A percentile compares a stretch with the other conserved stretches of the same genome.
Evolutionary conservation across 139 green algal species (phyloP).

Genomic region (Chlorella ohadii): DNA sequence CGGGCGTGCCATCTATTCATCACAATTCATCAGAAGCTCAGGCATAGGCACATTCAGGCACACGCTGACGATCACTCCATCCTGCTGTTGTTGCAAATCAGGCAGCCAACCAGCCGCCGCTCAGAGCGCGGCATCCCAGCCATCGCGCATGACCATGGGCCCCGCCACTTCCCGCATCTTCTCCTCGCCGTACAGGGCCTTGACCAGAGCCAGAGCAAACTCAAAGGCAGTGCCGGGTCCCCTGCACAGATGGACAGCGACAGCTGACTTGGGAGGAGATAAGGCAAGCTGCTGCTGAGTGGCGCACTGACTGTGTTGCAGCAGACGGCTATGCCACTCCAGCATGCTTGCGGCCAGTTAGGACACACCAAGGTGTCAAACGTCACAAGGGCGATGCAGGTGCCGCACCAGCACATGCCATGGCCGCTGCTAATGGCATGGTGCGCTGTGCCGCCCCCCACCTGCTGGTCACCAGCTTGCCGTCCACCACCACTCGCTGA

Average conservation of each 20-base stretch:
- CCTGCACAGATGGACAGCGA: neutral
- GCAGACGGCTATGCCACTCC: too few species aligned
- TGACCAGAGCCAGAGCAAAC: slow-evolving; percentile 93
- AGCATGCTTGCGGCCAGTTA: too few species aligned
- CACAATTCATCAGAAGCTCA: too few species aligned
- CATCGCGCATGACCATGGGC: slow-evolving; percentile 91
- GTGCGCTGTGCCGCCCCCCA: slow-evolving; percentile 79
- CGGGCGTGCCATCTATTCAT: too few species aligned
- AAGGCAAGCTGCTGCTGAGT: too few species aligned
- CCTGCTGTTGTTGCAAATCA: neutral
- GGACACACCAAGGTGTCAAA: too few species aligned
- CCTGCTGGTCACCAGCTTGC: slow-evolving; percentile 83
- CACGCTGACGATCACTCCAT: too few species aligned
- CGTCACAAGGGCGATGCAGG: too few species aligned
- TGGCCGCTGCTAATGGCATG: neutral
- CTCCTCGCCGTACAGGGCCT: slow-evolving; percentile 88
- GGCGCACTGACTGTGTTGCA: too few species aligned
- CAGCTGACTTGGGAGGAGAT: too few species aligned
- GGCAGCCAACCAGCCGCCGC: neutral
- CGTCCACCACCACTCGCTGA: slow-evolving; percentile 90
- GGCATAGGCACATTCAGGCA: too few species aligned
- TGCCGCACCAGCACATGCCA: too few species aligned
- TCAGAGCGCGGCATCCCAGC: slow-evolving; percentile 30
- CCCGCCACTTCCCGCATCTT: slow-evolving; percentile 86
- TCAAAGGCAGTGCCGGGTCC: slow-evolving; percentile 78